A percentile compares a stretch with the other conserved stretches of the same genome.
phyloP scores from a whole-genome alignment of 2,329 filamentous ascomycete species.

The Cladophialophora chaetospira region DNA sequence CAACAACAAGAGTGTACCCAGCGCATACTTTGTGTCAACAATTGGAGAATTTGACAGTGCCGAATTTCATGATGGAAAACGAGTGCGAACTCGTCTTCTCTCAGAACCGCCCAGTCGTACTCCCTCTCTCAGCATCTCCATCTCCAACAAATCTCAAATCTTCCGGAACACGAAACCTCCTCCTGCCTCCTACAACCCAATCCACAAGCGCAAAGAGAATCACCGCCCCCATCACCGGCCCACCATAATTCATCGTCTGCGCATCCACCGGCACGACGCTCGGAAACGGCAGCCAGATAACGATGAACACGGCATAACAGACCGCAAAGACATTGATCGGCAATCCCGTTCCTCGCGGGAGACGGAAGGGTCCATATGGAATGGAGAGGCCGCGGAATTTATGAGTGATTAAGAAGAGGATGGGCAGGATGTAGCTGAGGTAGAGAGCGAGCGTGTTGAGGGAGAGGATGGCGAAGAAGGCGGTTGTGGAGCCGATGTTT shows the following conservation, averaged over 20 bases:
- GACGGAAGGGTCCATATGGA: constrained; percentile 34
- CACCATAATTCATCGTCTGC: constrained; percentile 40
- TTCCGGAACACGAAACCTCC: neutral
- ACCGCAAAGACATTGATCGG: constrained; percentile 37
- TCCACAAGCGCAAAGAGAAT: constrained; percentile 26
- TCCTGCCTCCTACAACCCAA: constrained; percentile 31
- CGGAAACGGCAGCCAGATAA: constrained; percentile 39
- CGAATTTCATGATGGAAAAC: no score
- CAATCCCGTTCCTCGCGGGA: constrained; percentile 26
- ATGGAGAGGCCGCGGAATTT: constrained; percentile 29
- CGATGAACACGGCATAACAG: constrained; percentile 36
- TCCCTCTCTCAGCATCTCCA: neutral
- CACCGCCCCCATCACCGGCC: constrained; percentile 26
- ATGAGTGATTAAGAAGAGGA: constrained; percentile 48
- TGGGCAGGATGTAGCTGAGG: constrained; percentile 50
- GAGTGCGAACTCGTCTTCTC: no score
- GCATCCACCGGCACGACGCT: constrained; percentile 35
- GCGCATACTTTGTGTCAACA: no score
- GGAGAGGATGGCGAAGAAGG: constrained; percentile 33
- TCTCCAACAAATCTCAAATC: no score
- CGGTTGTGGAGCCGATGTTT: constrained; percentile 30
- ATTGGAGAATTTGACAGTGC: no score
- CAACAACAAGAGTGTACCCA: no score
- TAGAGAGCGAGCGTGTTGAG: constrained; percentile 44
- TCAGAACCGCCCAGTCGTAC: neutral